Evolutionary conservation across 192 early-diverging fungal species (phyloP).

Genomic region (Backusella mclennaniae): DNA sequence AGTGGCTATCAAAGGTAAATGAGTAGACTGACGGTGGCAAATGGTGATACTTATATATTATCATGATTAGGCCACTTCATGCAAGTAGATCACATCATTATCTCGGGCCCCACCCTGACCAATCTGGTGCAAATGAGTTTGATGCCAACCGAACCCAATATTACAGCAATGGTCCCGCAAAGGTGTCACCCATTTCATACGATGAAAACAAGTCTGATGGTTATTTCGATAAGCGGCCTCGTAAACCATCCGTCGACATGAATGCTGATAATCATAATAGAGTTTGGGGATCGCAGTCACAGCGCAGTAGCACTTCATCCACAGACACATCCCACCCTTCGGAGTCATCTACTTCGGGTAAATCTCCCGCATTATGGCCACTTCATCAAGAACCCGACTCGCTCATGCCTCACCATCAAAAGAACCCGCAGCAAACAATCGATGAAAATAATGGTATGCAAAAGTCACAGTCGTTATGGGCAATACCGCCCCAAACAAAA

Average conservation of each 20-base stretch:
- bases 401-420: not conserved
- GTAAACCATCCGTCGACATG: slow-evolving; percentile 3
- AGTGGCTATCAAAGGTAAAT: slow-evolving; percentile 12
- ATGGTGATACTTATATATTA: not conserved
- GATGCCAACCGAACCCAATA: not conserved
- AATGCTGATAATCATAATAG: not conserved
- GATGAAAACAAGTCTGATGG: slow-evolving; percentile 3
- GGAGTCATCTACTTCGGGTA: not conserved
- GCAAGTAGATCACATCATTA: not conserved
- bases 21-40: not conserved
- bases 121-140: not conserved
- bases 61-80: not conserved
- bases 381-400: not conserved
- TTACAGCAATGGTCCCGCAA: not conserved
- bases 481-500: not conserved
- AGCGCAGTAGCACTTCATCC: slow-evolving; percentile 7
- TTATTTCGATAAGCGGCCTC: not conserved
- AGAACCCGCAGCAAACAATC: not conserved
- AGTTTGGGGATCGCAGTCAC: slow-evolving; percentile 1
- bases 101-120: not conserved
- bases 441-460: not conserved
- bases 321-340: not conserved
- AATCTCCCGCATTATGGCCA: not conserved
- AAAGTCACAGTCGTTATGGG: not conserved
- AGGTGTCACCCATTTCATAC: not conserved